Evolutionary conservation across 129 eudicot genomes (phyloP).

Genomic region (Tagetes erecta): DNA sequence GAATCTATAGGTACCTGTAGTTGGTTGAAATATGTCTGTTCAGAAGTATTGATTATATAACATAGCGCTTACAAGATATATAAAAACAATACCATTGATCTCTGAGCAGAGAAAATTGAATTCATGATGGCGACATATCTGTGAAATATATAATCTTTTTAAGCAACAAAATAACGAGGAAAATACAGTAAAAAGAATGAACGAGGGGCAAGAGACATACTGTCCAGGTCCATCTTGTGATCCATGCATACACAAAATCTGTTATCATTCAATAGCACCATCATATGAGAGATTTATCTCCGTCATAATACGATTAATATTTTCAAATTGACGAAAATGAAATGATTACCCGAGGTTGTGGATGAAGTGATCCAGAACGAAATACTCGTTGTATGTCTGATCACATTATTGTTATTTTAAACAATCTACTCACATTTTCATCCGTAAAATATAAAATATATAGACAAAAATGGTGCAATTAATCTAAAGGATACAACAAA

Average conservation of each 20-base stretch:
- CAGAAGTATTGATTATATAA: not conserved
- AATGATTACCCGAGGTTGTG: slow-evolving; percentile 81
- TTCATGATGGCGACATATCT: slow-evolving; percentile 98
- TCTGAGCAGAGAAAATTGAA: slow-evolving; percentile 95
- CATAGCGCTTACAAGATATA: not conserved
- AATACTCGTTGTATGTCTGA: slow-evolving; percentile 83
- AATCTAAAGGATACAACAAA: slow-evolving; percentile 83
- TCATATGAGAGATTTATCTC: slow-evolving; percentile 1
- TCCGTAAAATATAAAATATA: slow-evolving; percentile 1
- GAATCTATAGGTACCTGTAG: slow-evolving; percentile 73
- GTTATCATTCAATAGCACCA: slow-evolving; percentile 34
- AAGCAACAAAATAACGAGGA: not conserved
- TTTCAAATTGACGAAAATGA: too few relatives aligned
- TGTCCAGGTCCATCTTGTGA: slow-evolving; percentile 99
- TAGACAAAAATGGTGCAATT: not conserved
- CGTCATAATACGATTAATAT: not conserved
- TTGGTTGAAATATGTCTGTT: not conserved
- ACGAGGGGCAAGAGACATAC: slow-evolving; percentile 43
- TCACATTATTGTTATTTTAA: slow-evolving; percentile 34
- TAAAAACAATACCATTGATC: slow-evolving; percentile 57
- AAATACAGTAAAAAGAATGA: not conserved
- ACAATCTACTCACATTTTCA: slow-evolving; percentile 26
- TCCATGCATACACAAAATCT: slow-evolving; percentile 96
- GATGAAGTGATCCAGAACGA: slow-evolving; percentile 82
- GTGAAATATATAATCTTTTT: slow-evolving; percentile 31